Evolutionary conservation across 768 basidiomycete species (phyloP).

Genomic region (Leccinum pellstonianum): DNA sequence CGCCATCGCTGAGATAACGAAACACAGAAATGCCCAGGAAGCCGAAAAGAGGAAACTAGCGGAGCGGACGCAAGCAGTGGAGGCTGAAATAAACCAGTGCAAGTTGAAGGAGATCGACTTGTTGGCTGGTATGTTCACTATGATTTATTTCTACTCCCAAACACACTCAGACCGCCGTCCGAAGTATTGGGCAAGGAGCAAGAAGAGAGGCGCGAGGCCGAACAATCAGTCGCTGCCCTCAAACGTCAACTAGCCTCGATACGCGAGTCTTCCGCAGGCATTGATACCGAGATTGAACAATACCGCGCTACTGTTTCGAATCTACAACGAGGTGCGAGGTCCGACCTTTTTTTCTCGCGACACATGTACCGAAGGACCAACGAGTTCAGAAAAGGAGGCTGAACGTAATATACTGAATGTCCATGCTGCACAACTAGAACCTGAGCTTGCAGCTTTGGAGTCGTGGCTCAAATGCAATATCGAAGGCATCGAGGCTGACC

Average conservation of each 20-base stretch:
- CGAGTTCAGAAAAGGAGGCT: constrained; percentile 57
- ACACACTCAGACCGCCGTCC: not conserved
- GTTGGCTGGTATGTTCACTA: constrained; percentile 56
- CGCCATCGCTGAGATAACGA: constrained; percentile 66
- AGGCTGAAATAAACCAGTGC: constrained; percentile 71
- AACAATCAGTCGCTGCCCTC: constrained; percentile 56
- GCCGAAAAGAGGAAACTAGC: constrained; percentile 58
- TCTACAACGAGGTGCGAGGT: constrained; percentile 57
- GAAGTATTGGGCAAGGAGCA: constrained; percentile 67
- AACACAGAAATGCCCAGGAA: constrained; percentile 59
- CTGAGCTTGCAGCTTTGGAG: constrained; percentile 60
- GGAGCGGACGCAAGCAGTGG: constrained; percentile 62
- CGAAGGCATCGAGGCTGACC: constrained; percentile 76
- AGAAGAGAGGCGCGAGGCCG: constrained; percentile 70
- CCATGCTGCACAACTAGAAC: constrained; percentile 50
- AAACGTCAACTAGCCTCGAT: constrained; percentile 66
- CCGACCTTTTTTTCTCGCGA: not conserved
- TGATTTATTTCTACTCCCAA: not conserved
- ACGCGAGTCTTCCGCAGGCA: constrained; percentile 53
- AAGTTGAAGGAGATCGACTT: constrained; percentile 79
- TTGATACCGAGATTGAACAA: constrained; percentile 73
- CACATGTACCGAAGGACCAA: not conserved
- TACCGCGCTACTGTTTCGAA: constrained; percentile 61
- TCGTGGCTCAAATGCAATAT: constrained; percentile 58
- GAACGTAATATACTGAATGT: constrained; percentile 57